These are phyloP conservation scores for Hericium alpestre DNA, from an alignment of 768 basidiomycete species.

Conservation along the genomic window DNA sequence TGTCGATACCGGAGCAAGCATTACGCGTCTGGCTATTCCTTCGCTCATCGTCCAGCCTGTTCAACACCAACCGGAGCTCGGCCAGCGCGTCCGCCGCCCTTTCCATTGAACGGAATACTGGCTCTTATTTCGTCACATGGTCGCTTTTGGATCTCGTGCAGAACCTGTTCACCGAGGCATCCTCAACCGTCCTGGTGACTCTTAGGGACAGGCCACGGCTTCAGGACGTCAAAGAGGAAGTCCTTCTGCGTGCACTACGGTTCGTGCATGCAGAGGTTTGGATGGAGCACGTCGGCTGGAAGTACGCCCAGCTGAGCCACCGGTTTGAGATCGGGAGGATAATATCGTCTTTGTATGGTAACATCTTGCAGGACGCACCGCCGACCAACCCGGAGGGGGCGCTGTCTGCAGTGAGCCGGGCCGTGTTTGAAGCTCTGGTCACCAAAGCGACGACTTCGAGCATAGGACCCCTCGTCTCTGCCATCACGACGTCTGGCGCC, in stretches of 20 bases:
- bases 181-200: slow-evolving; percentile 36
- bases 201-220: slow-evolving; percentile 48
- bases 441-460: slow-evolving; percentile 69
- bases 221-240: slow-evolving; percentile 73
- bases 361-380: slow-evolving; percentile 54
- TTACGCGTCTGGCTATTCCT: slow-evolving; percentile 83
- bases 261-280: slow-evolving; percentile 85
- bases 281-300: slow-evolving; percentile 80
- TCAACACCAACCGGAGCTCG: slow-evolving; percentile 48
- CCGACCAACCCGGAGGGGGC: slow-evolving; percentile 42
- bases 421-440: slow-evolving; percentile 61
- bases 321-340: slow-evolving; percentile 73
- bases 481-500: slow-evolving; percentile 51
- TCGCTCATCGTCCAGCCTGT: slow-evolving; percentile 66
- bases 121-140: slow-evolving; percentile 75
- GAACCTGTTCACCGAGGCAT: slow-evolving; percentile 65
- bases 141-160: slow-evolving; percentile 69
- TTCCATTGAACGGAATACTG: slow-evolving; percentile 56
- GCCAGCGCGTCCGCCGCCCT: slow-evolving; percentile 59
- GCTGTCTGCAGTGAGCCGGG: slow-evolving; percentile 48
- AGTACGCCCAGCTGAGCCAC: slow-evolving; percentile 71
- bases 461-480: slow-evolving; percentile 68
- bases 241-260: slow-evolving; percentile 62
- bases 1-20: slow-evolving; percentile 66
- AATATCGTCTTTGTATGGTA: slow-evolving; percentile 55